A percentile compares a stretch with the other conserved stretches of the same genome.
These are phyloP conservation scores for Sarocladium brachiariae DNA, from an alignment of 2,329 filamentous ascomycete species.

Conservation along the genomic window DNA sequence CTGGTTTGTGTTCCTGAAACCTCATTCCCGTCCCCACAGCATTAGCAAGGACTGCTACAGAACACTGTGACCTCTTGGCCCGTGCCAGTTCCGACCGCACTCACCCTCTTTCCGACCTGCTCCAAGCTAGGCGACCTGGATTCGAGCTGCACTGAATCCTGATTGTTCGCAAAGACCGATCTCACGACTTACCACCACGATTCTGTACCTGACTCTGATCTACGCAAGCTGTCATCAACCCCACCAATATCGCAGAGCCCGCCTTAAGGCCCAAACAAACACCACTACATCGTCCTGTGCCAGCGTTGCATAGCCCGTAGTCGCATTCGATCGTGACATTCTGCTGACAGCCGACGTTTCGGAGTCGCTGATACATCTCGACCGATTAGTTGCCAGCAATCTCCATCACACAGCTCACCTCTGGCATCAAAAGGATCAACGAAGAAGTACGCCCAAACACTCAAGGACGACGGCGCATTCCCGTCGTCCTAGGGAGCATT, in stretches of 20 bases:
- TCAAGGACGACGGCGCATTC: conserved; percentile 7
- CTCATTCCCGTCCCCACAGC: conserved; percentile 1
- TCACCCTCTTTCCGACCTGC: not conserved
- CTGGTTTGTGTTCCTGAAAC: not conserved
- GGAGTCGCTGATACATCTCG: not conserved
- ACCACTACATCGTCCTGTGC: not conserved
- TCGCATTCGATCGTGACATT: not conserved
- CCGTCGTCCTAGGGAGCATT: conserved; percentile 7
- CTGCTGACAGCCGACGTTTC: not conserved
- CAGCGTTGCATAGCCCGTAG: not conserved
- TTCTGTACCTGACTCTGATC: no score
- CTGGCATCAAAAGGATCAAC: not conserved
- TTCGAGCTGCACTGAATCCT: no score
- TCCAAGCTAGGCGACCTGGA: no score
- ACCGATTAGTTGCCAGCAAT: not conserved
- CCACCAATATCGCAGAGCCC: not conserved
- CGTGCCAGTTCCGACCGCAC: not conserved
- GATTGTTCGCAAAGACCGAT: no score
- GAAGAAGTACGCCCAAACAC: not conserved
- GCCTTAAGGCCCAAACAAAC: not conserved
- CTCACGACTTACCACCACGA: no score
- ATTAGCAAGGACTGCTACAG: not conserved
- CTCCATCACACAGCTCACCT: not conserved
- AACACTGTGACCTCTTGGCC: not conserved
- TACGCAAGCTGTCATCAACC: not conserved